A percentile compares a stretch with the other conserved stretches of the same genome.
phyloP scores from a whole-genome alignment of 495 filamentous ascomycete species.

The Cryomyces antarcticus region DNA sequence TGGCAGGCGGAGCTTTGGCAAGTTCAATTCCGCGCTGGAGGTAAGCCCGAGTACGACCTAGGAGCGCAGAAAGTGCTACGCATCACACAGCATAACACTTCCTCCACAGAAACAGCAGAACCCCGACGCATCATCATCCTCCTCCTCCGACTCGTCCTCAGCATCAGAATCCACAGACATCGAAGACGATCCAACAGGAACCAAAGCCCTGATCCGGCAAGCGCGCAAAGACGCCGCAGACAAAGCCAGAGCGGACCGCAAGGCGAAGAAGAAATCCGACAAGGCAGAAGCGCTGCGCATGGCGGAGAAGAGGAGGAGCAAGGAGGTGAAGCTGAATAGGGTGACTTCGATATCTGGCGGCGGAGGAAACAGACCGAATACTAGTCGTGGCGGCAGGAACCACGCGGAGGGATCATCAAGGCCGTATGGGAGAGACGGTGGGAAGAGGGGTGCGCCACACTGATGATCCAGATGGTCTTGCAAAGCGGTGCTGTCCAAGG shows the following conservation, averaged over 20 bases:
- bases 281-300: constrained; percentile 15
- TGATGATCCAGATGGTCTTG: too few relatives aligned
- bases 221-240: constrained; percentile 12
- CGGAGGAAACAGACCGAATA: background rate
- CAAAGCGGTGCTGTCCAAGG: too few relatives aligned
- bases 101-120: constrained; percentile 7
- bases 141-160: constrained; percentile 12
- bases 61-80: too few relatives aligned
- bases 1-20: constrained; percentile 24
- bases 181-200: constrained; percentile 17
- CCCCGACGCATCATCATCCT: constrained; percentile 2
- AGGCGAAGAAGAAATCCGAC: constrained; percentile 12
- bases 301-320: constrained; percentile 31
- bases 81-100: background rate
- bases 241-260: constrained; percentile 12
- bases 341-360: constrained; percentile 28
- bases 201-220: constrained; percentile 16
- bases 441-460: too few relatives aligned
- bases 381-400: too few relatives aligned
- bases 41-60: too few relatives aligned
- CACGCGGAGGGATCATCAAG: too few relatives aligned
- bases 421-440: too few relatives aligned
- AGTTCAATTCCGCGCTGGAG: constrained; percentile 1
- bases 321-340: constrained; percentile 36
- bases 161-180: constrained; percentile 22